Percentiles rank a stretch among this genome's conserved stretches.
These are phyloP conservation scores for Collybiopsis confluens DNA, from an alignment of 768 basidiomycete species.

Conservation along the genomic window DNA sequence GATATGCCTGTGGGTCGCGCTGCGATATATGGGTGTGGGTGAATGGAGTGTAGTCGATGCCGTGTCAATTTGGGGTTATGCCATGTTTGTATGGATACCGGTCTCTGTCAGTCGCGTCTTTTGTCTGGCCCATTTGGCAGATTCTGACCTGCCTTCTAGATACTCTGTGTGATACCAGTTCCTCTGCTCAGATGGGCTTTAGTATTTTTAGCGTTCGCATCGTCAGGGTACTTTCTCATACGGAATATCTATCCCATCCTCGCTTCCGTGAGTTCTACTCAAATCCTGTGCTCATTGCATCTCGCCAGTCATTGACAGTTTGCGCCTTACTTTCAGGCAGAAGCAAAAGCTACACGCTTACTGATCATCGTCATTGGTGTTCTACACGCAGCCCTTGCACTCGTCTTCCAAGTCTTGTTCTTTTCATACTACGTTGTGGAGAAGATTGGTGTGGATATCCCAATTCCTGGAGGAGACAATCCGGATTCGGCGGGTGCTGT, in stretches of 20 bases:
- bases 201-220: slow-evolving; percentile 62
- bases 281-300: too few species aligned
- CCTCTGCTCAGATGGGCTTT: slow-evolving; percentile 80
- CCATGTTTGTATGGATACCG: slow-evolving; percentile 84
- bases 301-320: too few species aligned
- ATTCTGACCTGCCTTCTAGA: slow-evolving; percentile 29
- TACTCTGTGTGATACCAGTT: slow-evolving; percentile 84
- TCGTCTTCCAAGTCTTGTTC: slow-evolving; percentile 80
- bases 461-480: slow-evolving; percentile 36
- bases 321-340: slow-evolving; percentile 74
- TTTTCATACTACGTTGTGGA: slow-evolving; percentile 49
- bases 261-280: slow-evolving; percentile 54
- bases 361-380: slow-evolving; percentile 71
- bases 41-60: slow-evolving; percentile 90
- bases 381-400: slow-evolving; percentile 75
- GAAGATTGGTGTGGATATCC: slow-evolving; percentile 37
- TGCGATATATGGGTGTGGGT: slow-evolving; percentile 83
- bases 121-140: background rate
- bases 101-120: slow-evolving; percentile 55
- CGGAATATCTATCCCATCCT: slow-evolving; percentile 89
- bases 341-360: slow-evolving; percentile 81
- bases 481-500: slow-evolving; percentile 18
- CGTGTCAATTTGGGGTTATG: slow-evolving; percentile 77
- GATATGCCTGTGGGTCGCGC: slow-evolving; percentile 74
- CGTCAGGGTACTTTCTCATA: slow-evolving; percentile 86